Evolutionary conservation across 169 alveolate species (phyloP).

Genomic region (Neospora caninum): DNA sequence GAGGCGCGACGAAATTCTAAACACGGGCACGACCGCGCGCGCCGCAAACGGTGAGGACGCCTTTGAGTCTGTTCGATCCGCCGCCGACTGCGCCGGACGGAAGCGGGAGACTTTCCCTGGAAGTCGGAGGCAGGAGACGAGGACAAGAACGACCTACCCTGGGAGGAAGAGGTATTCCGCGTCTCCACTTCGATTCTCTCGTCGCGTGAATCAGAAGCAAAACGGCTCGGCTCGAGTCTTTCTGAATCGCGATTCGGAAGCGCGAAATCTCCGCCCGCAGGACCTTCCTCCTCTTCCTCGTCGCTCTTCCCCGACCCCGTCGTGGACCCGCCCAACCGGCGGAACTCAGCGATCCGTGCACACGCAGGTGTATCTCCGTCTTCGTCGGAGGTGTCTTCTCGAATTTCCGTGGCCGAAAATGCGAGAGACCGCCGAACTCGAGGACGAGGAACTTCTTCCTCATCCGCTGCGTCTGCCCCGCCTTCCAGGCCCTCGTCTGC

Average conservation of each 20-base stretch:
- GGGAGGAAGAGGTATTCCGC: too few relatives aligned
- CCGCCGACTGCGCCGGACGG: neutral
- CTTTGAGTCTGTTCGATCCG: neutral
- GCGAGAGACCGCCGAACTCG: neutral
- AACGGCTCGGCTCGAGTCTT: too few relatives aligned
- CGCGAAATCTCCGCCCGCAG: too few relatives aligned
- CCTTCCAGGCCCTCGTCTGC: neutral
- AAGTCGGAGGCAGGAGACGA: neutral
- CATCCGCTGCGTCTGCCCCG: neutral
- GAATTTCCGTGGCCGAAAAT: neutral
- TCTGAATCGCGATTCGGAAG: too few relatives aligned
- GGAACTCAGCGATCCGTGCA: neutral
- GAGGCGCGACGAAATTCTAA: neutral
- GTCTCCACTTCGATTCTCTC: too few relatives aligned
- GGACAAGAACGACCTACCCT: neutral
- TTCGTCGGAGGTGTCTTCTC: neutral
- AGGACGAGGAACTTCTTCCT: neutral
- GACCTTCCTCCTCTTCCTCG: neutral
- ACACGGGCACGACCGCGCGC: neutral
- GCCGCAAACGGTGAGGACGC: neutral
- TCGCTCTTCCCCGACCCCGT: neutral
- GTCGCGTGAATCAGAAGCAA: too few relatives aligned
- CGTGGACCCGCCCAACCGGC: neutral
- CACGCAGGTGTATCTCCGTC: neutral
- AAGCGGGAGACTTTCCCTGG: neutral